Evolutionary conservation across 495 filamentous ascomycete genomes (phyloP).

Genomic region (Friedmanniomyces simplex): DNA sequence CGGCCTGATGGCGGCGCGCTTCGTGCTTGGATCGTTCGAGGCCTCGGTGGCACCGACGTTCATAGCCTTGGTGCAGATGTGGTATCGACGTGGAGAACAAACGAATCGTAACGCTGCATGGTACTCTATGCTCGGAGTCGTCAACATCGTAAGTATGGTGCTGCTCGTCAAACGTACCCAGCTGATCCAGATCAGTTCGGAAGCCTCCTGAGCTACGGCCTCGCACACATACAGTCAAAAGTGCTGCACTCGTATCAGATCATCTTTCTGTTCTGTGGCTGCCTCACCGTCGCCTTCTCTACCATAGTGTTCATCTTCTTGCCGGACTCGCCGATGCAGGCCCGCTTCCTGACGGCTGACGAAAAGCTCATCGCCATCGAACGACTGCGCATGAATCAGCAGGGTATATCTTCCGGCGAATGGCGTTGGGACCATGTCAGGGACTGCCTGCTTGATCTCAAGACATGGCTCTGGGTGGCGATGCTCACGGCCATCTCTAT

Average conservation of each 20-base stretch:
- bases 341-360: constrained; percentile 47
- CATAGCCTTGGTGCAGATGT: constrained; percentile 53
- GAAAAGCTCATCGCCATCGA: constrained; percentile 54
- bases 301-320: constrained; percentile 21
- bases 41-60: constrained; percentile 43
- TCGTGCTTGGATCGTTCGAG: constrained; percentile 28
- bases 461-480: constrained; percentile 59
- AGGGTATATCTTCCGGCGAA: constrained; percentile 45
- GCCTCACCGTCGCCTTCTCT: constrained; percentile 36
- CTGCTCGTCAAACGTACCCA: neutral
- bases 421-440: constrained; percentile 55
- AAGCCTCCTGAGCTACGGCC: constrained; percentile 46
- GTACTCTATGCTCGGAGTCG: constrained; percentile 47
- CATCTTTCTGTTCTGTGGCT: constrained; percentile 47
- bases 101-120: constrained; percentile 47
- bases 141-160: constrained; percentile 30
- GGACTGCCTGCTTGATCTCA: constrained; percentile 51
- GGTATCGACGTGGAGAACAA: constrained; percentile 51
- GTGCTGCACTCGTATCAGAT: constrained; percentile 49
- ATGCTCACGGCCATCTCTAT: constrained; percentile 46
- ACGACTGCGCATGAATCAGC: constrained; percentile 53
- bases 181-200: constrained; percentile 14
- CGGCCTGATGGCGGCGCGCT: constrained; percentile 35
- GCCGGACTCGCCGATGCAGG: constrained; percentile 30
- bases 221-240: constrained; percentile 47